Conservation (phyloP, 345 rosid genomes). For the Salix udensis region DNA sequence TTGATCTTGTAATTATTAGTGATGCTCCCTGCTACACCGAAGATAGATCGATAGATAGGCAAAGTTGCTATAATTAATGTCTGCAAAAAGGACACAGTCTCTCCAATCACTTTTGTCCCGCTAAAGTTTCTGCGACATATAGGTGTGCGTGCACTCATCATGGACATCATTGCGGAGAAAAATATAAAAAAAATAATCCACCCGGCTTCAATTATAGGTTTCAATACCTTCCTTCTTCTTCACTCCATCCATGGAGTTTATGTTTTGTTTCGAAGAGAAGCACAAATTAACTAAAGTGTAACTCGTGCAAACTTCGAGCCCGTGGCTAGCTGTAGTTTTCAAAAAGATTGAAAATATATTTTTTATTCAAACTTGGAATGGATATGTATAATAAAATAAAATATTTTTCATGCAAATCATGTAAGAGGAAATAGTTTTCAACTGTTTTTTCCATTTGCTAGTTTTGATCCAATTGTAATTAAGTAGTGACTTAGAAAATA, state of each 20-base stretch:
- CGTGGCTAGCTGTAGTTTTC: no score
- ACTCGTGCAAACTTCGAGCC: background rate
- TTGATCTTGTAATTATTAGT: background rate
- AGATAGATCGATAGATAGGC: background rate
- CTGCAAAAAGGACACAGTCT: background rate
- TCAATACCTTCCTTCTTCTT: background rate
- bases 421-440: no score
- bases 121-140: background rate
- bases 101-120: background rate
- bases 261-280: background rate
- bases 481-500: background rate
- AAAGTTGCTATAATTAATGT: background rate
- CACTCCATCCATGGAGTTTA: background rate
- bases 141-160: background rate
- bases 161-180: background rate
- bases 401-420: no score
- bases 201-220: background rate
- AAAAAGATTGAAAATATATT: no score
- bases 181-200: background rate
- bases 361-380: no score
- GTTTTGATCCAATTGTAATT: background rate
- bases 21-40: background rate
- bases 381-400: no score
- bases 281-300: background rate
- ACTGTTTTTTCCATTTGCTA: background rate